Evolutionary conservation across 177 flowering plant genomes (phyloP).

Genomic region (Telopea speciosissima): DNA sequence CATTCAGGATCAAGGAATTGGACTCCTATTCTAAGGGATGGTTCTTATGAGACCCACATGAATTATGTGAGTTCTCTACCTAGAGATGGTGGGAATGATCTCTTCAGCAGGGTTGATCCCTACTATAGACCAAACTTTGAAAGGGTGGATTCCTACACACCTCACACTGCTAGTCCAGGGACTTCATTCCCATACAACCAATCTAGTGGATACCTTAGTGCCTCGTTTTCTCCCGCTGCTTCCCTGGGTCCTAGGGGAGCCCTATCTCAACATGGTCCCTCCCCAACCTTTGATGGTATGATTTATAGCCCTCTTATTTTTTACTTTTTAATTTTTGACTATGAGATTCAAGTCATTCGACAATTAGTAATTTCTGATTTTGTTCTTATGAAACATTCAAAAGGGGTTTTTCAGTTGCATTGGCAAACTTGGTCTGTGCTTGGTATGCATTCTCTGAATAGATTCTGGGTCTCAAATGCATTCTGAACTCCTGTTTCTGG

Average conservation of each 20-base stretch:
- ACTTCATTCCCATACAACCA: conserved; percentile 8
- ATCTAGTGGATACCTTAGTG: conserved; percentile 7
- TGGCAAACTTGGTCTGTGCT: not conserved
- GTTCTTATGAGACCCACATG: not conserved
- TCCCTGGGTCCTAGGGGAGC: conserved; percentile 13
- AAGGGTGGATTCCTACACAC: conserved; percentile 3
- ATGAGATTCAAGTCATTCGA: no score
- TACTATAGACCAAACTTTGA: conserved; percentile 7
- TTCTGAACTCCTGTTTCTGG: no score
- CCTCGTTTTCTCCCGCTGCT: conserved; percentile 3
- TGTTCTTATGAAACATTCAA: not conserved
- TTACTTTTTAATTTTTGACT: not conserved
- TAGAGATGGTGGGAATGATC: not conserved
- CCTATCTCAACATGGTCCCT: conserved; percentile 8
- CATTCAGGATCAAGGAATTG: conserved; percentile 9
- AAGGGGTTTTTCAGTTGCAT: not conserved
- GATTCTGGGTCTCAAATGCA: no score
- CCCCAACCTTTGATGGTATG: conserved; percentile 19
- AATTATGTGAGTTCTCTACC: conserved; percentile 3
- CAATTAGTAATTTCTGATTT: not conserved
- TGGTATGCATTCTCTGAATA: no score
- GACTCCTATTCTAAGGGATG: not conserved
- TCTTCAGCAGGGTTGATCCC: conserved; percentile 11
- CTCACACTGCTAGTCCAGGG: conserved; percentile 17
- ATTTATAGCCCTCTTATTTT: not conserved